phyloP scores from a whole-genome alignment of 2,329 filamentous ascomycete species.

The Trichoderma polysporum region DNA sequence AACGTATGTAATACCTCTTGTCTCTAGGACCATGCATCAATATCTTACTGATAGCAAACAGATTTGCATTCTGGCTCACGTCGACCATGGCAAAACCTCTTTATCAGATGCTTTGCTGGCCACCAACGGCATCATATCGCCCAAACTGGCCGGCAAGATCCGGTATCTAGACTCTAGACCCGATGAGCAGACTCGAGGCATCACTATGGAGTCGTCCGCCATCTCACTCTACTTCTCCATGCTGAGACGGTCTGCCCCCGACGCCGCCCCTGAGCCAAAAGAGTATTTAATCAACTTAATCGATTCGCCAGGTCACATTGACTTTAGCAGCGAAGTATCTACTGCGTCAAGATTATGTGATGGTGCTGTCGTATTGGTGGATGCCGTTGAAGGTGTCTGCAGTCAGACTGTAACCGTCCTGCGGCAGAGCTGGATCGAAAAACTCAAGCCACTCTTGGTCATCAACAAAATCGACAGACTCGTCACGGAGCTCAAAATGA shows the following conservation, averaged over 20 bases:
- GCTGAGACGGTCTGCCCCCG: slow-evolving; percentile 69
- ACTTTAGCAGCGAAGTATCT: slow-evolving; percentile 97
- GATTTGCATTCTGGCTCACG: slow-evolving; percentile 95
- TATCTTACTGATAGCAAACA: slow-evolving; percentile 33
- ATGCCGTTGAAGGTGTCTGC: slow-evolving; percentile 96
- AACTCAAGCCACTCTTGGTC: slow-evolving; percentile 88
- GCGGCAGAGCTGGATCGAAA: slow-evolving; percentile 92
- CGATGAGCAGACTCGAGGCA: slow-evolving; percentile 92
- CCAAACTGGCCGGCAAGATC: slow-evolving; percentile 96
- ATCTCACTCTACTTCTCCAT: slow-evolving; percentile 97
- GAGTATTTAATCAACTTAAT: slow-evolving; percentile 98
- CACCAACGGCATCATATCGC: slow-evolving; percentile 98
- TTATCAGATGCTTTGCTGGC: slow-evolving; percentile 93
- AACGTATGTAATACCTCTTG: slow-evolving; percentile 64
- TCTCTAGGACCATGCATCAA: background rate
- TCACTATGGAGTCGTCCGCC: slow-evolving; percentile 99
- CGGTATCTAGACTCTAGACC: slow-evolving; percentile 94
- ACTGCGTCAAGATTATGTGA: slow-evolving; percentile 93
- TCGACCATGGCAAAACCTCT: slow-evolving; percentile 98
- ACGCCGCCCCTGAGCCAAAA: slow-evolving; percentile 68
- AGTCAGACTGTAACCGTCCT: slow-evolving; percentile 97
- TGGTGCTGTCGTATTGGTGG: slow-evolving; percentile 89
- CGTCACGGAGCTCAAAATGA: slow-evolving; percentile 93
- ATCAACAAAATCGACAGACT: slow-evolving; percentile 99
- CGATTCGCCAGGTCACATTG: slow-evolving; percentile 96